Percentiles rank a stretch among this genome's conserved stretches.
These are phyloP conservation scores for Starmerella bombicola DNA, from an alignment of 805 yeast species.

Conservation along the genomic window DNA sequence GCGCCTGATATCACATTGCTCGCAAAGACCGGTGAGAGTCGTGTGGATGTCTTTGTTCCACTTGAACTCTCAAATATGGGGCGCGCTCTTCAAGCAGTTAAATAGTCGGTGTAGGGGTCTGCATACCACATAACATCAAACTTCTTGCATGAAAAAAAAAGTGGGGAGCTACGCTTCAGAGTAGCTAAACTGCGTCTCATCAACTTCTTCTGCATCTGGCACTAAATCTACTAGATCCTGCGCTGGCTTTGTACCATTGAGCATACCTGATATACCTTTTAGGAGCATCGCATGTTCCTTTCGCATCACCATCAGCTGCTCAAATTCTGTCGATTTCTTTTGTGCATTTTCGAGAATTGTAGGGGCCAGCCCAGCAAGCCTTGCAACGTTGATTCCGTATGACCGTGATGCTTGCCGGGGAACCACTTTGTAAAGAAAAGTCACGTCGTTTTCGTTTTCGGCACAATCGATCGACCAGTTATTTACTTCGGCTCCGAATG, in stretches of 20 bases:
- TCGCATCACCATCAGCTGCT: constrained; percentile 1
- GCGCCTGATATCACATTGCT: too few species aligned
- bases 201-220: background rate
- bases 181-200: constrained; percentile 1
- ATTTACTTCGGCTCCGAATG: constrained; percentile 31
- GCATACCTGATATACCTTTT: background rate
- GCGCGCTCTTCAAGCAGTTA: too few species aligned
- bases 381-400: constrained; percentile 78
- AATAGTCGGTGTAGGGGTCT: too few species aligned
- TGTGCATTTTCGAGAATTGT: constrained; percentile 22
- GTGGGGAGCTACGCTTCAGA: too few species aligned
- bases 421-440: constrained; percentile 42
- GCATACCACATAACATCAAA: too few species aligned
- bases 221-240: too few species aligned
- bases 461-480: constrained; percentile 64
- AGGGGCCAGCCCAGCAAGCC: constrained; percentile 45
- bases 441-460: constrained; percentile 31
- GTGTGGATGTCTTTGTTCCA: too few species aligned
- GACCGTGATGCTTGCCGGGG: constrained; percentile 47
- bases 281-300: background rate
- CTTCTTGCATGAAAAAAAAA: too few species aligned
- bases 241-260: background rate
- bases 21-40: too few species aligned
- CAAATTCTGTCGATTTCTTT: constrained; percentile 23
- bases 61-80: too few species aligned